These are phyloP conservation scores for Breviolum minutum DNA, from an alignment of 73 alveolate genomes.

Conservation along the genomic window DNA sequence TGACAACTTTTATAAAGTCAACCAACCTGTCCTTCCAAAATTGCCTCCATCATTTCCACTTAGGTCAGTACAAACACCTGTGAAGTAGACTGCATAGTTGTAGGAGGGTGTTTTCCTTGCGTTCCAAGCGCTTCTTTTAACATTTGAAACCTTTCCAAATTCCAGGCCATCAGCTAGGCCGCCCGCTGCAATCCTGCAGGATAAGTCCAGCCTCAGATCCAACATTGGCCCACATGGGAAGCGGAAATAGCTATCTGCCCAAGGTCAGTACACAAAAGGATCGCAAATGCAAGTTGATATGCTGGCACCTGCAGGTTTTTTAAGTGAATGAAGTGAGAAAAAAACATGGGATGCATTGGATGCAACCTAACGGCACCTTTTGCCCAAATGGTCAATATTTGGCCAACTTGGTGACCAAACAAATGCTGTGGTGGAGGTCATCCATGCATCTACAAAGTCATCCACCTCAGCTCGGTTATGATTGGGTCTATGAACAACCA, in stretches of 20 bases:
- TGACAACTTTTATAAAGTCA: neutral
- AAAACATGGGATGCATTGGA: neutral
- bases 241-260: neutral
- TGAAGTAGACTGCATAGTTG: conserved; percentile 79
- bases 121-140: no score
- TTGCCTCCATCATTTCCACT: neutral
- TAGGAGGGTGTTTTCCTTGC: conserved; percentile 69
- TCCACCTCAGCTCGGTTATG: neutral
- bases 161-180: neutral
- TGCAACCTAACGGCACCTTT: neutral
- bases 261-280: conserved; percentile 3
- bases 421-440: conserved; percentile 42
- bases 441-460: conserved; percentile 87
- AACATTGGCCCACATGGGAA: neutral
- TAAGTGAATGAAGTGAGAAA: neutral
- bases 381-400: no score
- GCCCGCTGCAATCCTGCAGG: conserved; percentile 45
- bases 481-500: neutral
- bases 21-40: neutral
- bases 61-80: conserved; percentile 39
- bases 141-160: neutral
- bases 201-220: conserved; percentile 63
- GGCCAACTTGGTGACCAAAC: neutral
- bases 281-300: conserved; percentile 53
- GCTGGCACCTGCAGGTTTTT: conserved; percentile 38